Conservation (phyloP, 257 asterid genomes). For the Gentiana dahurica region DNA sequence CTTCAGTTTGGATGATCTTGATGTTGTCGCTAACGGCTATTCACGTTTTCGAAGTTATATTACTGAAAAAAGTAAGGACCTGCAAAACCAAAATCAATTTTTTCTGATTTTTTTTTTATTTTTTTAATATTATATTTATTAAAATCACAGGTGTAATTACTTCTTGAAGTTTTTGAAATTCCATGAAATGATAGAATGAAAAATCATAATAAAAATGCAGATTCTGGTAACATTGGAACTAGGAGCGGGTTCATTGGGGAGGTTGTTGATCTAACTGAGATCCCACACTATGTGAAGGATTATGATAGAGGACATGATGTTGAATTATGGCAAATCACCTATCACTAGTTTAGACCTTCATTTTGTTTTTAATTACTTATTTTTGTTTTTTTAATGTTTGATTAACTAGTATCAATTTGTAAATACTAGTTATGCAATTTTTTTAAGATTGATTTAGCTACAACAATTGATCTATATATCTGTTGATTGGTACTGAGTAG, state of each 20-base stretch:
- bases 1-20: constrained; percentile 72
- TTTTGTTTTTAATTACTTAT: background rate
- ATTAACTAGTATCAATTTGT: too few species aligned
- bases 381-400: too few species aligned
- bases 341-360: constrained; percentile 6
- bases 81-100: too few species aligned
- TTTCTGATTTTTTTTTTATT: too few species aligned
- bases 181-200: background rate
- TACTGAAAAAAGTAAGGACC: constrained; percentile 20
- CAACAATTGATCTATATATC: too few species aligned
- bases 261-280: constrained; percentile 39
- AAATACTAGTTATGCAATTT: too few species aligned
- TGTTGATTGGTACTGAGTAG: too few species aligned
- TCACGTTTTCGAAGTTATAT: constrained; percentile 60
- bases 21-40: constrained; percentile 87
- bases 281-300: constrained; percentile 58
- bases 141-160: too few species aligned
- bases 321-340: constrained; percentile 75
- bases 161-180: too few species aligned
- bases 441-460: too few species aligned
- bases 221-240: constrained; percentile 20
- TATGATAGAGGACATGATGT: constrained; percentile 71
- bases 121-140: too few species aligned
- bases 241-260: constrained; percentile 36
- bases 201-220: constrained; percentile 20